Base-by-base conservation (phyloP, 805 yeast genomes). In the Yamadazyma phyllophila region DNA sequence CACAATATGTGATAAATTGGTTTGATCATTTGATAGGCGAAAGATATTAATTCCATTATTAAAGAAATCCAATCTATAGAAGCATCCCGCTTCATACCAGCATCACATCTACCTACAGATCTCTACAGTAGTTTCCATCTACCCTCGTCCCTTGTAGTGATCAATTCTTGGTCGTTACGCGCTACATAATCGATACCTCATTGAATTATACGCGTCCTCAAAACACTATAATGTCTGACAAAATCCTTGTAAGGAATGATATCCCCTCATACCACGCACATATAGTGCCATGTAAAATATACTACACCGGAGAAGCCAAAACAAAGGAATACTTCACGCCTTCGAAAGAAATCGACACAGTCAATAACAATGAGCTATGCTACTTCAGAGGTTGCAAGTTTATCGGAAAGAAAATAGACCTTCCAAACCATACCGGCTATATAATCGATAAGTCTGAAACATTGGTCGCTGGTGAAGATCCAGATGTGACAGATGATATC, bases 331-430 rank as follows among this genome's bases (percentile, higher is more conserved):
- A 52, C 44, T 67, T 66, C 45, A 57, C 69, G 1, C 61, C 65
- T 7, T 55, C 69, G 13, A 66, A 65, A 31, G 44, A 50, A 8
- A 36, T 17, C 7, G 63, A 60, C 44, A 9, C 42, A 7, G 7
- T 26, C 20, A 55, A 48, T 16, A 42, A 48, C 16, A 46, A 44
- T 2, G 50, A 50, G 4, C 49, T 58, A 2, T 64, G 67, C 4
- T 66, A 60, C 51, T 68, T 66, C 43, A 54, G 73, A 53, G 73
- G 73, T 1, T 58, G 66, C 45, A 64, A 59, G 47, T 51, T 68
- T 15, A 54, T 65, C 7, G 72, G 71, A 1, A 49, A 47, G 12
- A 34, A 45, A 7, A 37, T 62, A 5, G 54, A 52, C 8, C 45
- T 62, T 2, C 26, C 47, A 10, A 39, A 52, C 6, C 50, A 54